Base-by-base conservation (phyloP, 2,329 filamentous ascomycete genomes). In the Lachnellula subtilissima region DNA sequence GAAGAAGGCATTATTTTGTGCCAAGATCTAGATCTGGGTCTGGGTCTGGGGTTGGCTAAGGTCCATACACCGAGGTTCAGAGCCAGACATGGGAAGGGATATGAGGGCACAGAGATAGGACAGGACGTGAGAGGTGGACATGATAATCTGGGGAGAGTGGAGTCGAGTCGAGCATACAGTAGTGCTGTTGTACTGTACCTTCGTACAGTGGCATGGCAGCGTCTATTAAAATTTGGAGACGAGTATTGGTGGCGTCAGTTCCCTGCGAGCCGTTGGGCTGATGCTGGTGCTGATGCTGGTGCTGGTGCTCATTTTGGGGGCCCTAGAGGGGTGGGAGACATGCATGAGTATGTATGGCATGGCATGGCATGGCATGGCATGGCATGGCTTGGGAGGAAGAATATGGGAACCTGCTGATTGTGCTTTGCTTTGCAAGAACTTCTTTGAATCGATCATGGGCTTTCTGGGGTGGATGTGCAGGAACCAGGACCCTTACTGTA, bases 161-260 rank as follows among this genome's bases (percentile, higher is more conserved):
- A 25, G 52, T 36, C 37, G 50, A 47, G 48, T 47, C 47, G 48
- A 57, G 47, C 17, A 17, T 59, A 45, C 52, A 46, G 37, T 28
- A 32, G 37, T 40, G 37, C 5, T 15, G 37, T 15, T 7, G 37
- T 15, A 40, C 37, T 17, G 37, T 14, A 39, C 7, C 8, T 22
- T 22, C 22, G 7, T 32, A 32, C 28, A 32, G 9, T 32, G 28
- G 9, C 28, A 32, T 32, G 9, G 15, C 15, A 47, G 50, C 47
- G 52, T 56, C 32, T 46, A 17, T 53, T 35, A 40, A 56, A 28
- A 35, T 62, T 48, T 62, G 60, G 58, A 61, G 60, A 61, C 60
- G 60, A 62, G 36, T 28, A 42, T 28, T n/a, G 48, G 32, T 51
- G 51, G 57, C 39, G 48, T 47, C 19, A 17, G 15, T 25, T 36